Base-by-base conservation (phyloP, 2,329 filamentous ascomycete species). In the Diaporthe vaccinii region DNA sequence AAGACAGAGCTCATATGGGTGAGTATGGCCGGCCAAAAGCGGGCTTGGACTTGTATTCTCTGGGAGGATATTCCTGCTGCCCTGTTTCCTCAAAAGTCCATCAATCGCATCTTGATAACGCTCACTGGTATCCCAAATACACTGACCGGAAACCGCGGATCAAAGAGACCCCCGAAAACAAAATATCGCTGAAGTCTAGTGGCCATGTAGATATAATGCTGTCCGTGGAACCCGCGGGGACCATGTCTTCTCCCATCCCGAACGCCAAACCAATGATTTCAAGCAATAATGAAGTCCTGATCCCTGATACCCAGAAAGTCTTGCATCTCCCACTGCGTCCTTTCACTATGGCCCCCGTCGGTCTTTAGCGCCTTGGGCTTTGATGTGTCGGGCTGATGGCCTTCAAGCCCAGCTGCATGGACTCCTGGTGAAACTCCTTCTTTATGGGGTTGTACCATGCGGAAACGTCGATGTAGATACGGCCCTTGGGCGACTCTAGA, bases 381-480 rank as follows among this genome's bases (percentile, higher is more conserved):
- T 76, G 75, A 12, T 65, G 72, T 25, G 44, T 58, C 20, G 75
- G 75, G 41, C 61, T 70, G 49, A 76, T 76, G 9, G 73, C 71
- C 78, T 86, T 85, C 25, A 89, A 78, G n/a, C 81, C 79, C 61
- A 88, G 83, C 44, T 76, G 65, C 79, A 84, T 80, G 67, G 82
- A 84, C 22, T 78, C 80, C 17, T 73, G 57, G 73, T 89, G 84
- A 70, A 85, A 90, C 61, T 82, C 84, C 76, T 85, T 85, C 55
- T 85, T 86, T 80, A 90, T 88, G 1, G 90, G 90, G 79, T 92
- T 86, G 81, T 89, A 92, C 81, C 87, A 90, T 2, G 85, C 88
- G 15, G 82, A 75, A 2, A 90, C 89, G 75, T 91, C 88, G 17
- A 91, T 82, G 3, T 86, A 85, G 73, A 91, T 80, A 68, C 84